Conservation (phyloP, 1,284 basidiomycete genomes). For the Jaminaea rosea region DNA sequence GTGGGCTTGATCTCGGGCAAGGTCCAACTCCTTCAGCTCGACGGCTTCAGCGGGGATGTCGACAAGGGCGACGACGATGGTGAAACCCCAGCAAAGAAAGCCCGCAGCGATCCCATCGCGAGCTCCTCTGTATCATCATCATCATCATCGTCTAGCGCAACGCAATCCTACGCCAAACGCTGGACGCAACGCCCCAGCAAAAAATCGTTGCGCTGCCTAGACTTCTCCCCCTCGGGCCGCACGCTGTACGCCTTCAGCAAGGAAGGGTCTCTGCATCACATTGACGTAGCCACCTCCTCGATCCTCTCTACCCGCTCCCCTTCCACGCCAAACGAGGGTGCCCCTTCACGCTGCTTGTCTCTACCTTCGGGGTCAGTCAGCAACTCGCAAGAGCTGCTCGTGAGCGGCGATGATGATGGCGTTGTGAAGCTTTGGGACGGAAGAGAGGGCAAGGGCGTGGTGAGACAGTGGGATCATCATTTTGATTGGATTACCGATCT, state of each 20-base stretch:
- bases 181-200: constrained; percentile 26
- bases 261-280: constrained; percentile 59
- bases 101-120: not conserved
- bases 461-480: constrained; percentile 65
- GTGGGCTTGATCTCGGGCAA: constrained; percentile 72
- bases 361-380: constrained; percentile 56
- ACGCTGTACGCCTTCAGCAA: constrained; percentile 71
- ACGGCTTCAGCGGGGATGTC: not conserved
- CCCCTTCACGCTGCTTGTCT: constrained; percentile 56
- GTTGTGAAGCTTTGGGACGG: constrained; percentile 88
- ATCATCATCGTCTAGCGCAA: too few relatives aligned
- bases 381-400: constrained; percentile 55
- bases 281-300: constrained; percentile 51
- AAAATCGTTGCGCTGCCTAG: constrained; percentile 33
- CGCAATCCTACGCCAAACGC: constrained; percentile 17
- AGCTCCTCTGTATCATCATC: too few relatives aligned
- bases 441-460: constrained; percentile 39
- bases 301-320: too few relatives aligned
- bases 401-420: constrained; percentile 86
- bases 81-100: not conserved
- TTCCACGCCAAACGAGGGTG: too few relatives aligned
- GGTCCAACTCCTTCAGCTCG: constrained; percentile 67
- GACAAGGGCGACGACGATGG: not conserved
- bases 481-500: constrained; percentile 94
- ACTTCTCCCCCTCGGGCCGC: constrained; percentile 14